Evolutionary conservation across 2,329 filamentous ascomycete genomes (phyloP), one percentile per base, ranked within the genome.

Genomic region (Huntiella abstrusa): DNA sequence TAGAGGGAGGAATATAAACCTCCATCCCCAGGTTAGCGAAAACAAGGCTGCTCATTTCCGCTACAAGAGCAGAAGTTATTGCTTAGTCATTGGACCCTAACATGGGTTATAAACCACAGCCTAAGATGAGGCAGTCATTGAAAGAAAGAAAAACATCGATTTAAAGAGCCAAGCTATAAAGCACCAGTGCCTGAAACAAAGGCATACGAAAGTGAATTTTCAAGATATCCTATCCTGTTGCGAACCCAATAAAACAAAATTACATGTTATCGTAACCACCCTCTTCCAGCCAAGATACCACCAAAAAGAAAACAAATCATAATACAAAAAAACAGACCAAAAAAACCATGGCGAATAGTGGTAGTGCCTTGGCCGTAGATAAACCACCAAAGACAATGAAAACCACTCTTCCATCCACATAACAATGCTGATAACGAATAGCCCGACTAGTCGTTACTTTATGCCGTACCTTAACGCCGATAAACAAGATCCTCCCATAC

Each of bases 41-140:
- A 47, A 43, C 43, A 49, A 44, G 48, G 41, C 48, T 49, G 35
- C 40, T 36, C 17, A 28, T 33, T 36, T 36, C 32, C 37, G 22
- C 15, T 19, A 28, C 13, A 17, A 41, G n/a, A 22, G 2, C n/a
- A 12, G n/a, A 11, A 11, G 17, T 4, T 16, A 8, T 19, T 15
- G 28, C 44, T 49, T 49, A 49, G 48, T 49, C 34, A 49, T 33
- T 45, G 4, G 17, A 34, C 28, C 41, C 41, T 43, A 43, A 34
- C 8, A 5, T 16, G 41, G 41, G 32, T 34, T 43, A 11, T 4
- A 11, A 1, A 33, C 13, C n/a, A 13, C 22, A 11, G 40, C 11
- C 10, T n/a, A n/a, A 33, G 22, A 41, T 16, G 13, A 17, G 13
- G 8, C 22, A 10, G 8, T 10, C 2, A 28, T 2, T 28, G 3